Conservation (phyloP, 345 rosid genomes). For the Toxicodendron radicans region DNA sequence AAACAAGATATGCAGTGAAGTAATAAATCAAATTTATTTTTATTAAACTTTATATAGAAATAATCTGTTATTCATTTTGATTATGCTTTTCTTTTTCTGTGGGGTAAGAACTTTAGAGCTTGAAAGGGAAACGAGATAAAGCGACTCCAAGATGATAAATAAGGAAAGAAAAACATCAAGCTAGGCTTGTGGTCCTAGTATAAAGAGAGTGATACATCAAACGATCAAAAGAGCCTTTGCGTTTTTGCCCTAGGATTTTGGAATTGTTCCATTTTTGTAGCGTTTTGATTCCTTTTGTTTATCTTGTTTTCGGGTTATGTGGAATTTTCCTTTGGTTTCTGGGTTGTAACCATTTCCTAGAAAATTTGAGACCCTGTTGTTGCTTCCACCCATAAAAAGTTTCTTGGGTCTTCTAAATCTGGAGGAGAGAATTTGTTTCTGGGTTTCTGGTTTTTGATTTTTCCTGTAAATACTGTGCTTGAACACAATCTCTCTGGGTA, state of each 20-base stretch:
- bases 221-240: constrained; percentile 14
- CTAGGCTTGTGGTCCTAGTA: constrained; percentile 1
- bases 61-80: background rate
- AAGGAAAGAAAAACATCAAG: background rate
- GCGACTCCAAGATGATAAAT: background rate
- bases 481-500: background rate
- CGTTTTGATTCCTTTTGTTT: background rate
- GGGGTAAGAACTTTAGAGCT: background rate
- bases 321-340: background rate
- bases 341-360: background rate
- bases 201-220: constrained; percentile 25
- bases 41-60: background rate
- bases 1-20: constrained; percentile 11
- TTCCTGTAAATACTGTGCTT: background rate
- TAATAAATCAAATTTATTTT: background rate
- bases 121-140: background rate
- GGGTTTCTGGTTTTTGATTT: background rate
- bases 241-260: constrained; percentile 26
- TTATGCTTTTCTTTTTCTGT: constrained; percentile 10
- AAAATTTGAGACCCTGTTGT: background rate
- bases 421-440: background rate
- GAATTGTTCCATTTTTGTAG: background rate
- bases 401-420: background rate
- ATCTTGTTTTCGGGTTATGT: background rate
- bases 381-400: background rate